A percentile compares a stretch with the other conserved stretches of the same genome.
These are phyloP conservation scores for Porodaedalea pini DNA, from an alignment of 1,284 basidiomycete species.

Conservation along the genomic window DNA sequence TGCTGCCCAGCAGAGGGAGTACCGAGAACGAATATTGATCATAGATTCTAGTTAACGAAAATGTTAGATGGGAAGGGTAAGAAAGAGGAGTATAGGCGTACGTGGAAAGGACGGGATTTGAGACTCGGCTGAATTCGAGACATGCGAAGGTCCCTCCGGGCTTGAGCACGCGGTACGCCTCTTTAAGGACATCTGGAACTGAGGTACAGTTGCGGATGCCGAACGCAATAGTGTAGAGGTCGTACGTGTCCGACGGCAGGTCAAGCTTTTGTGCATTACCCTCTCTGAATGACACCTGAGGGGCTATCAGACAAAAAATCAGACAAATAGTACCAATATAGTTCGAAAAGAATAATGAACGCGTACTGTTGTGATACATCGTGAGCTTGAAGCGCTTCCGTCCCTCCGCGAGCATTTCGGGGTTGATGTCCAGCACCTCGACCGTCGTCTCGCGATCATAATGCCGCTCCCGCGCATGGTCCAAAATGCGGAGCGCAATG, in stretches of 20 bases:
- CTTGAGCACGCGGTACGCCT: constrained; percentile 93
- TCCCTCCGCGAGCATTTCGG: constrained; percentile 93
- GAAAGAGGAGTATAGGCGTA: constrained; percentile 41
- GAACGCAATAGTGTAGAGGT: constrained; percentile 98
- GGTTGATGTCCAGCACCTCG: constrained; percentile 93
- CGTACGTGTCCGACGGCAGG: constrained; percentile 80
- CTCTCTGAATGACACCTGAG: constrained; percentile 90
- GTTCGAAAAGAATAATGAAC: not conserved
- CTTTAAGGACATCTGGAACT: constrained; percentile 81
- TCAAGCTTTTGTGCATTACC: constrained; percentile 89
- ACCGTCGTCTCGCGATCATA: constrained; percentile 87
- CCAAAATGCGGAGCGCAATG: constrained; percentile 91
- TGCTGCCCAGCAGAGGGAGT: constrained; percentile 91
- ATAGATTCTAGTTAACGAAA: constrained; percentile 61
- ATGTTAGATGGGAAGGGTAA: not conserved
- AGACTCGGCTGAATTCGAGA: constrained; percentile 94
- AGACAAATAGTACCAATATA: constrained; percentile 5
- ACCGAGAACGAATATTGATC: constrained; percentile 96
- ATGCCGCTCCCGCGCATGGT: constrained; percentile 86
- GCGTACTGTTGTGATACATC: constrained; percentile 93
- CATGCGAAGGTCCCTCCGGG: constrained; percentile 96
- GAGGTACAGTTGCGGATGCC: constrained; percentile 98
- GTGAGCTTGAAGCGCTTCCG: constrained; percentile 89
- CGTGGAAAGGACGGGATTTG: constrained; percentile 84
- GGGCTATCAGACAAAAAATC: constrained; percentile 52